Conservation (phyloP, 2,329 filamentous ascomycete species). For the Coniochaeta sp. region DNA sequence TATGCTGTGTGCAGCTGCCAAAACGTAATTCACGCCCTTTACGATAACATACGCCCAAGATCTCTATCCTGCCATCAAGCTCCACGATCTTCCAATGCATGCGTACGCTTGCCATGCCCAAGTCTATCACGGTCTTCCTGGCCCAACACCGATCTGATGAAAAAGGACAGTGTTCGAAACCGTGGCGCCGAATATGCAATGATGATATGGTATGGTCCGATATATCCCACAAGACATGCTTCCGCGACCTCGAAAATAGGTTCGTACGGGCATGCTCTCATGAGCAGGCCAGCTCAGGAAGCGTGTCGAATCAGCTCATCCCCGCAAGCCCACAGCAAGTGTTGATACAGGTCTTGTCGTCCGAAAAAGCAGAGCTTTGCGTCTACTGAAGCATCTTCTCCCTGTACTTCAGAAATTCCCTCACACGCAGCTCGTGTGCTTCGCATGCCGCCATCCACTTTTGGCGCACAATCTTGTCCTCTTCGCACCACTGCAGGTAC, state of each 20-base stretch:
- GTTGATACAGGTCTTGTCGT: background rate
- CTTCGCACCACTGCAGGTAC: constrained; percentile 53
- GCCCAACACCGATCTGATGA: background rate
- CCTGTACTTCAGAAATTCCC: constrained; percentile 46
- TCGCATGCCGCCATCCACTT: constrained; percentile 54
- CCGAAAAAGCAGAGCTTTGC: background rate
- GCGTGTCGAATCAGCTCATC: too few relatives aligned
- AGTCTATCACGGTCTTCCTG: background rate
- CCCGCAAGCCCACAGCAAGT: too few relatives aligned
- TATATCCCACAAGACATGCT: background rate
- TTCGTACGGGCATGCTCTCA: background rate
- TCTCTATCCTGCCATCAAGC: background rate
- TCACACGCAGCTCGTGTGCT: constrained; percentile 51
- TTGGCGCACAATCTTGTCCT: constrained; percentile 56
- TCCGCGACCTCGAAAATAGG: background rate
- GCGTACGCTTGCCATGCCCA: background rate
- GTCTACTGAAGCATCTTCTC: constrained; percentile 25
- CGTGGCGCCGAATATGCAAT: background rate
- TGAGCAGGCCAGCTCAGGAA: too few relatives aligned
- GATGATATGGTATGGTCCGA: background rate
- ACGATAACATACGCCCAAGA: background rate
- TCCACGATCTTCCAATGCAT: background rate
- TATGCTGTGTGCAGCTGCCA: background rate
- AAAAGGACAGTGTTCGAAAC: background rate
- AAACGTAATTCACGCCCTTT: too few relatives aligned